These are phyloP conservation scores for Quercus agrifolia DNA, from an alignment of 306 rosid species.

Conservation along the genomic window DNA sequence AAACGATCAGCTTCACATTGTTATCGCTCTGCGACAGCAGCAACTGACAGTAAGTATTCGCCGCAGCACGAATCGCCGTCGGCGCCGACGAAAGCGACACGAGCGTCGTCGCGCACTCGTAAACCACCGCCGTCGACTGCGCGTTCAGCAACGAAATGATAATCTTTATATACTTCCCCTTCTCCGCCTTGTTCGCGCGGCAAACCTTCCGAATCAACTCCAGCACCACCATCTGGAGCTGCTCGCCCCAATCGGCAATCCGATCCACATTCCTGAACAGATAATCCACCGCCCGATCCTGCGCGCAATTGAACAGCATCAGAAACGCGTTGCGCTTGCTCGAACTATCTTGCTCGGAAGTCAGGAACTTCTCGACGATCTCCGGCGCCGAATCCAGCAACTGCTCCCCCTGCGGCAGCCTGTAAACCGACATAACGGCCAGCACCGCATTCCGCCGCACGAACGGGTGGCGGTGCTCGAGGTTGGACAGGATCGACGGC, in stretches of 20 bases:
- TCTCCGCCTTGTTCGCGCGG: slow-evolving; percentile 68
- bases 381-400: slow-evolving; percentile 80
- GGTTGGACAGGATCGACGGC: slow-evolving; percentile 77
- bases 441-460: slow-evolving; percentile 81
- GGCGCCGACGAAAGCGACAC: slow-evolving; percentile 90
- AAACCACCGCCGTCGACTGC: slow-evolving; percentile 77
- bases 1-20: slow-evolving; percentile 87
- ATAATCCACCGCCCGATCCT: slow-evolving; percentile 77
- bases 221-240: slow-evolving; percentile 86
- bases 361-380: slow-evolving; percentile 69
- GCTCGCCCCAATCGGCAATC: slow-evolving; percentile 82
- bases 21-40: slow-evolving; percentile 92
- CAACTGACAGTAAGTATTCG: slow-evolving; percentile 73
- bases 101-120: slow-evolving; percentile 90
- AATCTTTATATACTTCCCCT: slow-evolving; percentile 84
- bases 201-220: slow-evolving; percentile 90
- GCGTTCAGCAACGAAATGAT: slow-evolving; percentile 66
- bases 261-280: slow-evolving; percentile 61
- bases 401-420: slow-evolving; percentile 83
- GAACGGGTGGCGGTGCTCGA: slow-evolving; percentile 90
- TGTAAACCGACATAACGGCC: slow-evolving; percentile 83
- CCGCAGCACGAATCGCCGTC: slow-evolving; percentile 86
- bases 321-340: slow-evolving; percentile 92
- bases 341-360: slow-evolving; percentile 73
- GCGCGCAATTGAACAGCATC: slow-evolving; percentile 86